A percentile compares a stretch with the other conserved stretches of the same genome.
These are phyloP conservation scores for Trebouxiophyceae sp. DNA, from an alignment of 163 green algal genomes.

Conservation along the genomic window DNA sequence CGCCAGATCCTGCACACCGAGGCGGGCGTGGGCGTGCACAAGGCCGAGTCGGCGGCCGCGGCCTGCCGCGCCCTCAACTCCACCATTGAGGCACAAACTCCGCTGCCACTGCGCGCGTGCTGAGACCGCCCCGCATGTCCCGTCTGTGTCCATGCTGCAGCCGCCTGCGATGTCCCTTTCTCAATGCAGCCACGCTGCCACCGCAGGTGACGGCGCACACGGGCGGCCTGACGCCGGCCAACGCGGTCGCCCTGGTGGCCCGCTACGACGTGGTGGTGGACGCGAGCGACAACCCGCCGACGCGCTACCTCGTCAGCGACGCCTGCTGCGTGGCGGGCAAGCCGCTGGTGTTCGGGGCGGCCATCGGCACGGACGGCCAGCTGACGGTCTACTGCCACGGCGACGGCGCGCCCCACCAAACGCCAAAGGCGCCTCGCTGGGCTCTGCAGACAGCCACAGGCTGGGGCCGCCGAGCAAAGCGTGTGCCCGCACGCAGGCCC, in stretches of 20 bases:
- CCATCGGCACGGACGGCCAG: constrained; percentile 87
- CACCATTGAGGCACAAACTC: constrained; percentile 49
- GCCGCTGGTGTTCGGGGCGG: constrained; percentile 90
- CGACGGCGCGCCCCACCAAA: constrained; percentile 22
- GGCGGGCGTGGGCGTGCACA: constrained; percentile 58
- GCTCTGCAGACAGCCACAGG: no score
- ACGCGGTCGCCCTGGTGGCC: constrained; percentile 68
- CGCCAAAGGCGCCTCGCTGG: no score
- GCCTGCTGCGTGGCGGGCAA: constrained; percentile 56
- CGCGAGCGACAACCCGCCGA: constrained; percentile 82
- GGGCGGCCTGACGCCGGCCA: constrained; percentile 60
- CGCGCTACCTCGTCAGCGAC: constrained; percentile 84
- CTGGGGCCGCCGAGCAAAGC: no score
- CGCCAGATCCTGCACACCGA: constrained; percentile 77
- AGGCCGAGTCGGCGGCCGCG: constrained; percentile 62
- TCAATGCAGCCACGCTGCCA: not conserved
- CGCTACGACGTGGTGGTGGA: constrained; percentile 62
- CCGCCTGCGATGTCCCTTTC: no score
- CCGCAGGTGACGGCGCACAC: constrained; percentile 44
- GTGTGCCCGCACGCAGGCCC: constrained; percentile 52
- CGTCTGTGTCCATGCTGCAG: no score
- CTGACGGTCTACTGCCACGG: constrained; percentile 84
- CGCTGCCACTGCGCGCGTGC: no score
- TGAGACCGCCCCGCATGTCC: no score
- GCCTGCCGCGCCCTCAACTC: constrained; percentile 67